Evolutionary conservation across 768 basidiomycete genomes (phyloP), one percentile per base, ranked within the genome.

Genomic region (Suillus occidentalis): DNA sequence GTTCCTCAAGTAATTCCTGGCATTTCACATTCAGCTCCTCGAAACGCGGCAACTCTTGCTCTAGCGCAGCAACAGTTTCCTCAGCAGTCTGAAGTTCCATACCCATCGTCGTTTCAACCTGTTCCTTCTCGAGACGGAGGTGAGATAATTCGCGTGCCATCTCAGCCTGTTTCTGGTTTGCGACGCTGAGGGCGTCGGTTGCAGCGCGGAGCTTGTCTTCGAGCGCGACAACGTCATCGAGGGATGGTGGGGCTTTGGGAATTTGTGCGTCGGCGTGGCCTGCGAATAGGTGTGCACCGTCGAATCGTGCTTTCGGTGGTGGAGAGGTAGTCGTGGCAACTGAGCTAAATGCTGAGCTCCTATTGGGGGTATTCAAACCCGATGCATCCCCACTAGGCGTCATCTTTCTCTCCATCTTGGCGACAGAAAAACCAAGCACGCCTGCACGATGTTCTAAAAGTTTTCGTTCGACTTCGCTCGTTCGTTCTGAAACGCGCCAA

Each of bases 361-460:
- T 77, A 67, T 78, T 83, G 0, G 84, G 85, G 3, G 85, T 86
- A 65, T 81, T 81, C 70, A 84, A 82, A 2, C 85, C 85, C 37
- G 85, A 87, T 53, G 66, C 42, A 61, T 85, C 82, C 55, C 63
- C 64, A 47, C 66, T 64, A 42, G 66, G 70, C 47, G 69, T 75
- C 64, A 79, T 74, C 70, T 82, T 86, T 72, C 82, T 83, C 77
- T 93, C 92, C 77, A 91, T 82, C 67, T 77, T 84, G 52, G 87
- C 84, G 18, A 94, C 83, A 3, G 89, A 87, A 65, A 85, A 81
- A 42, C 89, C 89, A 16, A 96, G 86, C 1, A 95, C 92, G 1
- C 87, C 91, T 0, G 94, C 89, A 18, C 92, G 88, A 72, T 95
- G 94, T 73, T 93, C 90, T 63, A 94, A 83, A 10, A 96, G 77